phyloP scores from a whole-genome alignment of 2,329 filamentous ascomycete species.

The Monosporascus sp. region DNA sequence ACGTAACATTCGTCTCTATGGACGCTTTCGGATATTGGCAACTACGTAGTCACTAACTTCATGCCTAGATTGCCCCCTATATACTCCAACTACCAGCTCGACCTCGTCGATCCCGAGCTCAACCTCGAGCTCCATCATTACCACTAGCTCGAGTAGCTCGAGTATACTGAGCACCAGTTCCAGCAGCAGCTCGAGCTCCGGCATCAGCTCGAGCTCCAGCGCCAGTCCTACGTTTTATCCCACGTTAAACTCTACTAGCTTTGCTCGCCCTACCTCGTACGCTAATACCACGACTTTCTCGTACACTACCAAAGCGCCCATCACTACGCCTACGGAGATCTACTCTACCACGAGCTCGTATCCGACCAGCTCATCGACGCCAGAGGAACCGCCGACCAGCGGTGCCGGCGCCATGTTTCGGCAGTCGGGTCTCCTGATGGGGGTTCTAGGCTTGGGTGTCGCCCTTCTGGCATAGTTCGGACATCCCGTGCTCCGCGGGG shows the following conservation, averaged over 20 bases:
- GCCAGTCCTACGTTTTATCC: conserved; percentile 14
- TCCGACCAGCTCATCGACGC: conserved; percentile 9
- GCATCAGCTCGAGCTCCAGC: conserved; percentile 6
- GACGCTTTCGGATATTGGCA: not conserved
- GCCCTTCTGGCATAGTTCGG: conserved; percentile 17
- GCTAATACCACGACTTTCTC: conserved; percentile 10
- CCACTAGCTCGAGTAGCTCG: conserved; percentile 5
- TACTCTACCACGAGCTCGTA: conserved; percentile 7
- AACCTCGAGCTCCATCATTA: conserved; percentile 8
- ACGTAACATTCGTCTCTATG: not conserved
- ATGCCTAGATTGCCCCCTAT: conserved; percentile 19
- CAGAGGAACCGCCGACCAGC: conserved; percentile 10
- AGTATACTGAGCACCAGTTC: conserved; percentile 12
- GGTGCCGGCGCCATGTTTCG: conserved; percentile 18
- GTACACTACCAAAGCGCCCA: conserved; percentile 9
- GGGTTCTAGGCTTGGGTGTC: conserved; percentile 21
- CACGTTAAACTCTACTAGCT: conserved; percentile 17
- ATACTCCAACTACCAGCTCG: conserved; percentile 18
- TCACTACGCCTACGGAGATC: conserved; percentile 8
- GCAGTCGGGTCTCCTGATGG: conserved; percentile 22
- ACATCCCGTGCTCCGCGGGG: too few relatives aligned
- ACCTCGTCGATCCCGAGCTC: conserved; percentile 9
- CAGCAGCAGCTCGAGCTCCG: conserved; percentile 12
- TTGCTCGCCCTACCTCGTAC: conserved; percentile 18
- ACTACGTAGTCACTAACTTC: not conserved